A percentile compares a stretch with the other conserved stretches of the same genome.
These are phyloP conservation scores for Haplosporangium gracile DNA, from an alignment of 192 early-diverging fungal species.

Conservation along the genomic window DNA sequence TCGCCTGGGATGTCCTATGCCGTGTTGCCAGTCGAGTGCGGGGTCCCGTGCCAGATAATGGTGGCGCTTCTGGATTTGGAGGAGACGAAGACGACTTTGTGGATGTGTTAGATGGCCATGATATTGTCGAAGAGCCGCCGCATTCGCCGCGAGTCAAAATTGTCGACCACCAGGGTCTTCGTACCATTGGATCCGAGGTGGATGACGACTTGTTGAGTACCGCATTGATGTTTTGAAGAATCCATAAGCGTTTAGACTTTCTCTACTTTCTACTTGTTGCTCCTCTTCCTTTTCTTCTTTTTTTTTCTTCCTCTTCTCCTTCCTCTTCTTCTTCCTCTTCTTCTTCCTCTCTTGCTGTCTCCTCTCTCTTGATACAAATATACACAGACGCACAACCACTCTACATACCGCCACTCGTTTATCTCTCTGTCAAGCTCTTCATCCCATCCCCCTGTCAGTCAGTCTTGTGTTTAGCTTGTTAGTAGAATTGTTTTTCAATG, in stretches of 20 bases:
- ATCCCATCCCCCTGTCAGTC: no score
- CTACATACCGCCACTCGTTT: no score
- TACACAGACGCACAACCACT: no score
- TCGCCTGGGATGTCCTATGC: slow-evolving; percentile 41
- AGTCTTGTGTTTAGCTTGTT: no score
- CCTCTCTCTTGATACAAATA: no score
- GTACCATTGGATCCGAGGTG: background rate
- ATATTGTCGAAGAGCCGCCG: background rate
- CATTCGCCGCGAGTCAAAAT: background rate
- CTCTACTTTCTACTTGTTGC: background rate
- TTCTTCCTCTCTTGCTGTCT: no score
- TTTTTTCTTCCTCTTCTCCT: background rate
- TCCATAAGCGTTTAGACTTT: background rate
- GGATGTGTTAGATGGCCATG: background rate
- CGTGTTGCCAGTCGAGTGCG: slow-evolving; percentile 18
- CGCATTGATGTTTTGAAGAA: background rate
- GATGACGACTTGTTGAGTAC: background rate
- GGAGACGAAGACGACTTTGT: background rate
- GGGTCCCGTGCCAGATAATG: background rate
- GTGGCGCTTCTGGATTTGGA: background rate
- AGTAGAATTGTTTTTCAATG: no score
- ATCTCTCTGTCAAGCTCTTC: no score
- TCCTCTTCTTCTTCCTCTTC: background rate
- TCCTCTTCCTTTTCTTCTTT: background rate
- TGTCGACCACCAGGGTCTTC: background rate